Evolutionary conservation across 805 yeast species (phyloP), one percentile per base, ranked within the genome.

Genomic region (Yarrowia phangngaensis): DNA sequence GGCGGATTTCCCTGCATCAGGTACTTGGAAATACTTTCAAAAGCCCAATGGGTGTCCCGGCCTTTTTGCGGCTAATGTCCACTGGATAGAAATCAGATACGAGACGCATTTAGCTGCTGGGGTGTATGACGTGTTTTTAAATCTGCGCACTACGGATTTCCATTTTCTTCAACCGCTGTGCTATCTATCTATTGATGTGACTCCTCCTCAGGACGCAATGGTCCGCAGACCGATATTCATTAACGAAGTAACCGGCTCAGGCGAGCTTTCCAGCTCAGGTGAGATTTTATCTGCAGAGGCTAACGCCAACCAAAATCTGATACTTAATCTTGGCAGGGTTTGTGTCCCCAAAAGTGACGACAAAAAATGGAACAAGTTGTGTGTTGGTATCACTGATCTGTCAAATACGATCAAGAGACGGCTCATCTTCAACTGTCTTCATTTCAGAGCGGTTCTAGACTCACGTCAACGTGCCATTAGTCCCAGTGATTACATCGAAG

Each of bases 151-250:
- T 3, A 38, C 45, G 4, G 45, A 38, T 11, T 27, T 38, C 19
- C 45, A 38, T 13, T 38, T 32, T 9, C 26, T 38, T 9, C 45
- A 38, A 13, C 45, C 45, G 9, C 24, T 38, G 11, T 38, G 45
- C 14, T 38, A 38, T 12, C 20, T 38, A 19, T 31, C 45, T 6
- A 38, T 38, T 19, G 45, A 38, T 13, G 45, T 38, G 3, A 38
- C 45, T 6, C 45, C 45, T n/a, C 45, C 45, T 3, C 45, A 38
- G 13, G 45, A 38, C 24, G 45, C 45, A n/a, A 38, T 38, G 45
- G 45, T 38, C 4, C 32, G 45, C 14, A 26, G 45, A 38, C 45
- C 45, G 2, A 20, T 20, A n/a, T n/a, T n/a, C 14, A 38, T 38
- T 31, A 38, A 20, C 32, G 45, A 38, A 23, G 7, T 38, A 14